These are phyloP conservation scores for Mycena indigotica DNA, from an alignment of 768 basidiomycete species.

Conservation along the genomic window DNA sequence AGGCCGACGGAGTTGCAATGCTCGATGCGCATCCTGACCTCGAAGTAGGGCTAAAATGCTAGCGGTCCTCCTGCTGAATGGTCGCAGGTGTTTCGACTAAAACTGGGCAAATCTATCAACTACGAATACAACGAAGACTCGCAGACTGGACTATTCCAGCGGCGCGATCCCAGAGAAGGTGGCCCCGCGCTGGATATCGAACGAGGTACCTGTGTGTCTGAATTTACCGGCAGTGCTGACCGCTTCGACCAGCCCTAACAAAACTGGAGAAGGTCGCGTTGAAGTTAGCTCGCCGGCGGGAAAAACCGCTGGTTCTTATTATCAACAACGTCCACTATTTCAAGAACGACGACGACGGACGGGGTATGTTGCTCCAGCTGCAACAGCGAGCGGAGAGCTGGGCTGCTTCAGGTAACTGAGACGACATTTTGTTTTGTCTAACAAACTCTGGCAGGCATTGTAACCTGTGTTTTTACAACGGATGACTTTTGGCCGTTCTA, in stretches of 20 bases:
- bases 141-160: slow-evolving; percentile 77
- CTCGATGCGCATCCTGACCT: slow-evolving; percentile 86
- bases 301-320: slow-evolving; percentile 75
- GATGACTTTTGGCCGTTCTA: slow-evolving; percentile 87
- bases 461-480: slow-evolving; percentile 80
- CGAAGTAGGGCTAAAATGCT: slow-evolving; percentile 48
- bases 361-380: slow-evolving; percentile 78
- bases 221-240: background rate
- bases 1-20: slow-evolving; percentile 72
- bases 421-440: slow-evolving; percentile 7
- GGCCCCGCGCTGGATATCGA: slow-evolving; percentile 83
- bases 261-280: slow-evolving; percentile 88
- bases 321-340: slow-evolving; percentile 81
- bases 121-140: slow-evolving; percentile 87
- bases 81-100: slow-evolving; percentile 57
- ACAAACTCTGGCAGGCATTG: slow-evolving; percentile 51
- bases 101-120: slow-evolving; percentile 83
- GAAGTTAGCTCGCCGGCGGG: slow-evolving; percentile 52
- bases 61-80: too few species aligned
- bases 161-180: slow-evolving; percentile 81
- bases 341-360: slow-evolving; percentile 75
- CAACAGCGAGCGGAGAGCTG: slow-evolving; percentile 87
- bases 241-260: slow-evolving; percentile 56
- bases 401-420: slow-evolving; percentile 69
- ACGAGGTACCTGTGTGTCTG: slow-evolving; percentile 49